Percentiles rank a stretch among this genome's conserved stretches.
phyloP scores from a whole-genome alignment of 2,329 filamentous ascomycete species.

The Dryadomyces quercus-mongolicae region DNA sequence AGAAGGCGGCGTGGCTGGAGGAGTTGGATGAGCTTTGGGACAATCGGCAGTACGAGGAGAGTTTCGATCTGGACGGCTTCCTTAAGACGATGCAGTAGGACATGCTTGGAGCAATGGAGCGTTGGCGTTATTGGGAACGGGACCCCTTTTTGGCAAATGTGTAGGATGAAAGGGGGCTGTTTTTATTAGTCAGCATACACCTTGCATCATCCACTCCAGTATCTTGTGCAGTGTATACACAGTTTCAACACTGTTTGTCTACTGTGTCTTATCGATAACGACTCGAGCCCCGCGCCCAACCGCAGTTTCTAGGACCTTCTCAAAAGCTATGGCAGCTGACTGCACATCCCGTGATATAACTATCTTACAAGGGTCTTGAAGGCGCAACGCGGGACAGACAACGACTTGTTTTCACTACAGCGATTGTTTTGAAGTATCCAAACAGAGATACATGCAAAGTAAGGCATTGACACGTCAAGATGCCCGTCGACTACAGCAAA shows the following conservation, averaged over 20 bases:
- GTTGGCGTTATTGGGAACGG: background rate
- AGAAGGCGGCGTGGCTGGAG: conserved; percentile 84
- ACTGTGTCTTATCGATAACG: conserved; percentile 1
- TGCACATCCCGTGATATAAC: background rate
- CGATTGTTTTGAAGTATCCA: too few relatives aligned
- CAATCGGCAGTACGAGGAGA: conserved; percentile 94
- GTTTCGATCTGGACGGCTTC: conserved; percentile 92
- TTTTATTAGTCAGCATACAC: background rate
- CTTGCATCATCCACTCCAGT: too few relatives aligned
- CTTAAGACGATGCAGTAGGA: conserved; percentile 77
- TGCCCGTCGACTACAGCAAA: conserved; percentile 48
- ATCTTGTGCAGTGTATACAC: background rate
- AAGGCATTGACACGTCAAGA: conserved; percentile 15
- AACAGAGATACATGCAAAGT: background rate
- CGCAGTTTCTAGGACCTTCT: conserved; percentile 4
- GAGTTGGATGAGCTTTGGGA: conserved; percentile 96
- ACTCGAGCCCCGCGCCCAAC: background rate
- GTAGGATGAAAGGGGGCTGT: background rate
- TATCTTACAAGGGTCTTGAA: background rate
- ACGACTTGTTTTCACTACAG: background rate
- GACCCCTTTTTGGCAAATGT: background rate
- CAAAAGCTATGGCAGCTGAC: background rate
- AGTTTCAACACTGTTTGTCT: background rate
- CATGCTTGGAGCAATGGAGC: background rate
- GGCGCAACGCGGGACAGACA: background rate